Base-by-base conservation (phyloP, 768 basidiomycete genomes). In the Erythrobasidium yunnanense region DNA sequence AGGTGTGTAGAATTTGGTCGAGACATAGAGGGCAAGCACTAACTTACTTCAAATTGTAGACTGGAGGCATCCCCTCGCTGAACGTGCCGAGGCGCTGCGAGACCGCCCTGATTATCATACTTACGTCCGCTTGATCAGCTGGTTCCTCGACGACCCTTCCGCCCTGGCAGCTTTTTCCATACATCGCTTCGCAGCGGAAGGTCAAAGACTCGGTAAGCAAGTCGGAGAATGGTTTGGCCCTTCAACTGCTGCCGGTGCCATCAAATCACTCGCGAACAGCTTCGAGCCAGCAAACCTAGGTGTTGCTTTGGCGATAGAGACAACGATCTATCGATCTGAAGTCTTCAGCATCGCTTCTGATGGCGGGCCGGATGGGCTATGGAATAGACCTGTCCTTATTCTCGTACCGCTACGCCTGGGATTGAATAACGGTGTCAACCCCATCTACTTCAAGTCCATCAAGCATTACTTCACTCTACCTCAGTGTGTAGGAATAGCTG, bases 201-300 rank as follows among this genome's bases (percentile, higher is more conserved):
- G 93, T 0, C 92, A 96, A 74, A 87, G 91, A 71, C 81, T 96
- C 0, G 93, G 93, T 13, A 96, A 88, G 68, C 88, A 90, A 70
- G 87, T 96, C 0, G 93, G 93, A 0, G 87, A 90, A 76, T 97
- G 93, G 93, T 97, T 97, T 73, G 93, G 93, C 0, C 93, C 93
- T 0, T 92, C 88, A 73, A 90, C 88, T 0, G 95, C 93, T n/a
- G 91, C 92, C 6, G 91, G 92, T 35, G 92, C 90, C 11, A 87
- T 97, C 78, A 90, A 87, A 87, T 80, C 84, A 0, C 82, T 96
- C 13, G 85, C 88, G 15, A 82, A 84, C 68, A 79, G 81, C 0
- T 96, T 87, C 76, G 85, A 89, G 2, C 84, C 86, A 58, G 85
- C 86, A 22, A 85, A 85, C 0, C 78, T 96, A 7, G 84, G 87